Conservation (phyloP, 352 stramenopile genomes). For the Pythium brassicae region DNA sequence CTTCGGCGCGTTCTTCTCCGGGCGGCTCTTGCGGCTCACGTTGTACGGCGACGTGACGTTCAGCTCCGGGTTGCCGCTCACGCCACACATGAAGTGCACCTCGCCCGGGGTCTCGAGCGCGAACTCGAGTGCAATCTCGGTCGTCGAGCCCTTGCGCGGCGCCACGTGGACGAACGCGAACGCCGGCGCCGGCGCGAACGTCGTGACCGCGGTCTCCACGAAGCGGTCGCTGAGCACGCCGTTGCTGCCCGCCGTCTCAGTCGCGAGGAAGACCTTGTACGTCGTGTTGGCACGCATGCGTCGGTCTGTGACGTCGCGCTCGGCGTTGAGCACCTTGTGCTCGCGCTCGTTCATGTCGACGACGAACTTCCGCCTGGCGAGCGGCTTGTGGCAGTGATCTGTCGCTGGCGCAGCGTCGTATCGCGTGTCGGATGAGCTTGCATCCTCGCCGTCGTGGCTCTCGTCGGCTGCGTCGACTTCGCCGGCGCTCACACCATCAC, state of each 20-base stretch:
- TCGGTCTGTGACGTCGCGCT: conserved; percentile 22
- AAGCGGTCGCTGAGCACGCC: conserved; percentile 61
- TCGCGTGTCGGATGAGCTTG: too few relatives aligned
- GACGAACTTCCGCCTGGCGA: conserved; percentile 9
- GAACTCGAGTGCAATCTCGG: conserved; percentile 56
- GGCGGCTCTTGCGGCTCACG: conserved; percentile 52
- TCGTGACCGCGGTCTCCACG: conserved; percentile 30
- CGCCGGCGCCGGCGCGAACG: conserved; percentile 32
- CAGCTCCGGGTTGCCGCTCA: conserved; percentile 52
- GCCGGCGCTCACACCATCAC: not conserved
- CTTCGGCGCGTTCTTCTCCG: conserved; percentile 24
- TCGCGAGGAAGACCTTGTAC: conserved; percentile 47
- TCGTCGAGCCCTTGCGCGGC: conserved; percentile 70
- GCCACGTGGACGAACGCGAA: conserved; percentile 41
- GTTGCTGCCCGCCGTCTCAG: conserved; percentile 41
- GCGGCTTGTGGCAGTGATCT: not conserved
- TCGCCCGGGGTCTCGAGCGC: conserved; percentile 53
- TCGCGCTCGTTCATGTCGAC: conserved; percentile 29
- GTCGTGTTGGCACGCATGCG: conserved; percentile 38
- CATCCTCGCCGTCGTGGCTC: not conserved
- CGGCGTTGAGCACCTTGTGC: conserved; percentile 28
- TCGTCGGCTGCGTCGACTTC: not conserved
- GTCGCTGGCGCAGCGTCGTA: too few relatives aligned
- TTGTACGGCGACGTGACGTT: conserved; percentile 75
- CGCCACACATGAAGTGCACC: conserved; percentile 69